phyloP scores from a whole-genome alignment of 108 stramenopile species.

The Epithemia pelagica region DNA sequence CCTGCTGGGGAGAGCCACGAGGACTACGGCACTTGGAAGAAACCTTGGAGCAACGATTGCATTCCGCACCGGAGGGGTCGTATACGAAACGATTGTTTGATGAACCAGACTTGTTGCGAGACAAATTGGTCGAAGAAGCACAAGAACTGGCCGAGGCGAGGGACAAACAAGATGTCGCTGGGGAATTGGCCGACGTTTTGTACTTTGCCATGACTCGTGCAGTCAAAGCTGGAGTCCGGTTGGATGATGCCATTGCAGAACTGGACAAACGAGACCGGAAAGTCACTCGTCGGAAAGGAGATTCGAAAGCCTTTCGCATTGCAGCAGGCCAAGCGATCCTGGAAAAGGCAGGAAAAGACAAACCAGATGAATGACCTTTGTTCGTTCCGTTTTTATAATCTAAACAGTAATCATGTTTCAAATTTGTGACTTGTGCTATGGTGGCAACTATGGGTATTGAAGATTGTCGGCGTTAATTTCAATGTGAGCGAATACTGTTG shows the following conservation, averaged over 20 bases:
- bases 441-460: no score
- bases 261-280: conserved; percentile 85
- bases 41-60: conserved; percentile 64
- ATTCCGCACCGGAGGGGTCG: conserved; percentile 84
- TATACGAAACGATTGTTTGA: conserved; percentile 96
- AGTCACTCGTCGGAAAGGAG: conserved; percentile 90
- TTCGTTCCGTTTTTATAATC: no score
- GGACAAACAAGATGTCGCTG: conserved; percentile 78
- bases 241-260: conserved; percentile 86
- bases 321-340: conserved; percentile 79
- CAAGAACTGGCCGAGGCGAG: conserved; percentile 93
- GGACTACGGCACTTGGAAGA: conserved; percentile 84
- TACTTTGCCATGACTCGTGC: conserved; percentile 96
- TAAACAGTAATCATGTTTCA: no score
- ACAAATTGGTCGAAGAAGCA: conserved; percentile 98
- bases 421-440: no score
- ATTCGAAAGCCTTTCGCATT: conserved; percentile 90
- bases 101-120: conserved; percentile 75
- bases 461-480: no score
- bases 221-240: conserved; percentile 83
- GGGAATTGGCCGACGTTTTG: conserved; percentile 92
- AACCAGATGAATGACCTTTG: no score
- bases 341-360: conserved; percentile 8
- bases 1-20: conserved; percentile 86
- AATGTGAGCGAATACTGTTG: no score